phyloP scores from a whole-genome alignment of 2,329 filamentous ascomycete species.

The Diaporthe humulicola region DNA sequence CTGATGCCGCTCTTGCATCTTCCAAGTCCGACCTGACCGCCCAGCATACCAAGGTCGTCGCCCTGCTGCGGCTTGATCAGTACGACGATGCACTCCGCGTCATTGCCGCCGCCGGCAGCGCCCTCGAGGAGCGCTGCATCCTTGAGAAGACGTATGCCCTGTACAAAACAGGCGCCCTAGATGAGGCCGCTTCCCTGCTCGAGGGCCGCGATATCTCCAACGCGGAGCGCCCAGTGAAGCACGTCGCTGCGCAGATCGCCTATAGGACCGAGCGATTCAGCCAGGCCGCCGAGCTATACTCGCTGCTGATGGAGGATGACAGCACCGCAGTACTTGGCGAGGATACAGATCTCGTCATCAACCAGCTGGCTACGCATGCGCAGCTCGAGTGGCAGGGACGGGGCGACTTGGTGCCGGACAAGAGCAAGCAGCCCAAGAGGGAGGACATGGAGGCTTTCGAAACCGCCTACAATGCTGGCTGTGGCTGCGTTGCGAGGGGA shows the following conservation, averaged over 20 bases:
- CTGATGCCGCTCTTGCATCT: slow-evolving; percentile 72
- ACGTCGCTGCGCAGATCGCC: slow-evolving; percentile 75
- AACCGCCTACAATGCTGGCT: slow-evolving; percentile 85
- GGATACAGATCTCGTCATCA: slow-evolving; percentile 82
- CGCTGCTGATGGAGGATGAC: slow-evolving; percentile 62
- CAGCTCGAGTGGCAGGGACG: slow-evolving; percentile 79
- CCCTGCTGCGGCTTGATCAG: slow-evolving; percentile 84
- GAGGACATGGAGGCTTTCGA: slow-evolving; percentile 83
- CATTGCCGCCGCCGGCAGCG: slow-evolving; percentile 73
- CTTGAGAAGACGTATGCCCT: slow-evolving; percentile 86
- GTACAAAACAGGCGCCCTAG: slow-evolving; percentile 81
- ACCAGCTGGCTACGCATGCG: slow-evolving; percentile 78
- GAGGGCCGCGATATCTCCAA: slow-evolving; percentile 40
- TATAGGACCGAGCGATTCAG: slow-evolving; percentile 83
- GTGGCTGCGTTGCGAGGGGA: slow-evolving; percentile 77
- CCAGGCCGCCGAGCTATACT: slow-evolving; percentile 75
- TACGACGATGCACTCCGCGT: slow-evolving; percentile 82
- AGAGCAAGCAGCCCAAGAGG: slow-evolving; percentile 67
- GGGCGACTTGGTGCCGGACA: slow-evolving; percentile 61
- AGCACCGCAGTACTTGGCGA: slow-evolving; percentile 66
- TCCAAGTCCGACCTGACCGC: slow-evolving; percentile 67
- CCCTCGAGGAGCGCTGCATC: slow-evolving; percentile 70
- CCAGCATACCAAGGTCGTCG: slow-evolving; percentile 78
- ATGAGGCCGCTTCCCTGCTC: slow-evolving; percentile 68
- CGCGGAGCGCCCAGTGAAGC: slow-evolving; percentile 54